Evolutionary conservation across 2,329 filamentous ascomycete species (phyloP).

Genomic region (Cladorrhinum sp.): DNA sequence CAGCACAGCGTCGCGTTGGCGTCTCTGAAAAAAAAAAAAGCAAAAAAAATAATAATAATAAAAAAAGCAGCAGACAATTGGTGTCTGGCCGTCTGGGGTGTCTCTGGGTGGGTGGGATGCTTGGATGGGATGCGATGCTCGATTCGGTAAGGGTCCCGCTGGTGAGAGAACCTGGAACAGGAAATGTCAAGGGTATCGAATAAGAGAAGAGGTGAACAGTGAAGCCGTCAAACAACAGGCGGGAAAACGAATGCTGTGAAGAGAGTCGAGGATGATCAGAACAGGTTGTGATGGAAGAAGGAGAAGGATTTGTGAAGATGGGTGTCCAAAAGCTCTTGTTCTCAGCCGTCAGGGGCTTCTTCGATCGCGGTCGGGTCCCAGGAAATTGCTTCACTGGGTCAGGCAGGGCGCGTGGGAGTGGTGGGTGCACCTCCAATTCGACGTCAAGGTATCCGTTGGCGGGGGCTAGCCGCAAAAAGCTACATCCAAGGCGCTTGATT

Average conservation of each 20-base stretch:
- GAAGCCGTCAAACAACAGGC: neutral
- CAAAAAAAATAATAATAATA: conserved; percentile 18
- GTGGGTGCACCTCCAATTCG: conserved; percentile 18
- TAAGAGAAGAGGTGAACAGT: neutral
- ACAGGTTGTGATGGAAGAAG: conserved; percentile 3
- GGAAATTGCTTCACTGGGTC: conserved; percentile 27
- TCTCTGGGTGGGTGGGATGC: neutral
- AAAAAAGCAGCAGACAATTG: conserved; percentile 11
- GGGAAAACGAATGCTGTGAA: neutral
- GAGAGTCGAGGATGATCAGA: neutral
- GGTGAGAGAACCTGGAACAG: neutral
- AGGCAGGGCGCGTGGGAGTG: conserved; percentile 9
- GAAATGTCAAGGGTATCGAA: conserved; percentile 12
- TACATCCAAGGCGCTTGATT: conserved; percentile 21
- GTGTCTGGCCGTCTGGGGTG: neutral
- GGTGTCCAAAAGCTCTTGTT: conserved; percentile 20
- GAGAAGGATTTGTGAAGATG: conserved; percentile 8
- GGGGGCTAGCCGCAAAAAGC: conserved; percentile 19
- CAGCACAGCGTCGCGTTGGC: conserved; percentile 1
- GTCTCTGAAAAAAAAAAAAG: conserved; percentile 9
- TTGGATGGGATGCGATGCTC: conserved; percentile 12
- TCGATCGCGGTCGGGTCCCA: conserved; percentile 23
- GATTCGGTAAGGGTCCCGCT: conserved; percentile 15
- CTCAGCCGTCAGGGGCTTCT: conserved; percentile 22
- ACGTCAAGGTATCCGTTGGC: conserved; percentile 18